Conservation (phyloP, 2,329 filamentous ascomycete species). For the Trichoderma cornu-damae region DNA sequence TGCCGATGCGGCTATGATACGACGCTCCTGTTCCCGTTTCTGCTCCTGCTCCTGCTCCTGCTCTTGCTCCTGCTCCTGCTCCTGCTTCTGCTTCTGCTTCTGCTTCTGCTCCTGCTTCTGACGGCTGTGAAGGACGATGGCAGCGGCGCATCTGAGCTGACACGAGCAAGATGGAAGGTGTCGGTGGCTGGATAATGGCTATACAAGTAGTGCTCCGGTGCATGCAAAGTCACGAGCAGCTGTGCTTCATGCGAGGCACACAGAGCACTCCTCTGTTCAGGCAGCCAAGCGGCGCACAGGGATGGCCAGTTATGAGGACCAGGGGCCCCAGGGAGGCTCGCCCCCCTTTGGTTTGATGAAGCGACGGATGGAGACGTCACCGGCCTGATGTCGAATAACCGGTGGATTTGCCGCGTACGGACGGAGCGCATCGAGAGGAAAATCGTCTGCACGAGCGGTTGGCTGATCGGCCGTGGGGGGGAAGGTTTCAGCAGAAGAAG, state of each 20-base stretch:
- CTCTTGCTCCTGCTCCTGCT: no score
- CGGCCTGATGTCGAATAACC: not conserved
- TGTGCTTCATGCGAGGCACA: not conserved
- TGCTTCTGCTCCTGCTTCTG: slow-evolving; percentile 15
- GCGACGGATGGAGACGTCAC: slow-evolving; percentile 16
- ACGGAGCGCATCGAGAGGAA: not conserved
- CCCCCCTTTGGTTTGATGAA: slow-evolving; percentile 16
- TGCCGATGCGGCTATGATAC: slow-evolving; percentile 17
- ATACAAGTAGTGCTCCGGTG: slow-evolving; percentile 2
- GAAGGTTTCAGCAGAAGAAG: no score
- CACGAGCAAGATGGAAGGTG: slow-evolving; percentile 7
- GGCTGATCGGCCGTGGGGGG: slow-evolving; percentile 5
- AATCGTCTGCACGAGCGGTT: not conserved
- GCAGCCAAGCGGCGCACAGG: slow-evolving; percentile 10
- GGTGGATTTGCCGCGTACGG: no score
- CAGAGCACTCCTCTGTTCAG: no score
- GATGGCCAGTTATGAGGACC: slow-evolving; percentile 5
- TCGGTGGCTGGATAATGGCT: not conserved
- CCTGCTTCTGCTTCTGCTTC: no score
- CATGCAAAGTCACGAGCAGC: slow-evolving; percentile 1
- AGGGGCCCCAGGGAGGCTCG: slow-evolving; percentile 15
- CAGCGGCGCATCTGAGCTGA: slow-evolving; percentile 12
- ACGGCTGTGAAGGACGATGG: slow-evolving; percentile 3
- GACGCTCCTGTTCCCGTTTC: slow-evolving; percentile 13
- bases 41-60: slow-evolving; percentile 15